Evolutionary conservation across 768 basidiomycete genomes (phyloP).

Genomic region (Tulasnella sp.): DNA sequence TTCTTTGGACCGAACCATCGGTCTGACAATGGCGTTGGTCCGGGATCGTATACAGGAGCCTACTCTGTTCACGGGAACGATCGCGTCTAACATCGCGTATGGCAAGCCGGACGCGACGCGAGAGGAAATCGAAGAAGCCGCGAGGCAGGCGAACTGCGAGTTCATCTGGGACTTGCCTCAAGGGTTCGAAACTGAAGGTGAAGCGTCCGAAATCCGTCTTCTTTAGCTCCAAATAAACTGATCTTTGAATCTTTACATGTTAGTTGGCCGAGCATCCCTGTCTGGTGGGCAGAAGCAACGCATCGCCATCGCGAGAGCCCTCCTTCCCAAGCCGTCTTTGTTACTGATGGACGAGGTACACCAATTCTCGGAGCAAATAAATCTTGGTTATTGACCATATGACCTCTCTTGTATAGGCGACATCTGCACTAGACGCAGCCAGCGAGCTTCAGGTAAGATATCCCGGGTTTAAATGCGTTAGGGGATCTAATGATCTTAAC

Average conservation of each 20-base stretch:
- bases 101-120: conserved; percentile 65
- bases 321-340: conserved; percentile 81
- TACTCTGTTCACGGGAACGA: conserved; percentile 82
- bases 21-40: not conserved
- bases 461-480: not conserved
- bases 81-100: conserved; percentile 90
- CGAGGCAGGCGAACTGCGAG: conserved; percentile 86
- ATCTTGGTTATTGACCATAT: conserved; percentile 20
- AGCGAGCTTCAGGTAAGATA: conserved; percentile 58
- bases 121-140: conserved; percentile 78
- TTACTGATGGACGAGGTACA: conserved; percentile 71
- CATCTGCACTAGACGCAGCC: conserved; percentile 65
- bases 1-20: not conserved
- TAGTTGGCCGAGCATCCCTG: conserved; percentile 57
- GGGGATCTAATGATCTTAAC: not conserved
- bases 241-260: not conserved
- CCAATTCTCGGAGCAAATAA: not conserved
- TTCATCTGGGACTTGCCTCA: conserved; percentile 92
- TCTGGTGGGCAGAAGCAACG: conserved; percentile 62
- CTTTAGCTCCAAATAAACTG: not conserved
- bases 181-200: conserved; percentile 88
- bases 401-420: conserved; percentile 16
- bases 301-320: conserved; percentile 47
- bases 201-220: conserved; percentile 21
- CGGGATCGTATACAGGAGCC: too few species aligned